Base-by-base conservation (phyloP, 2,329 filamentous ascomycete genomes). In the Paraphaeosphaeria sporulosa region DNA sequence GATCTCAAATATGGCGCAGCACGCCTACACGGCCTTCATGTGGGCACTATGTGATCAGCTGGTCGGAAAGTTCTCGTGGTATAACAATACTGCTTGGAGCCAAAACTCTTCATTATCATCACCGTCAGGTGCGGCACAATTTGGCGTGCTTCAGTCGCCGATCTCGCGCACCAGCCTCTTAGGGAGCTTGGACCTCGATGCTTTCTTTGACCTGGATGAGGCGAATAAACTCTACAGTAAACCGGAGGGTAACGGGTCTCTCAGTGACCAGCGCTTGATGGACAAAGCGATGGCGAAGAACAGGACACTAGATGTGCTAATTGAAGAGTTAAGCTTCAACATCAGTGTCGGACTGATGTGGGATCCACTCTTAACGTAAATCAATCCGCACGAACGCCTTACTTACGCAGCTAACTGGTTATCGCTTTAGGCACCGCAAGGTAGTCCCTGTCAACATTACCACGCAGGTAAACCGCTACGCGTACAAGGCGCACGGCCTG, bases 1-100 rank as follows among this genome's bases (percentile, higher is more conserved):
- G 15, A 36, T 49, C 10, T 57, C 63, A 47, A 47, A 69, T 42
- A 63, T 67, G 58, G 61, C 61, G 2, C 61, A 67, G 42, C 66
- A 67, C 36, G 59, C 64, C n/a, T 66, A 69, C 9, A 55, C 61
- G n/a, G 66, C 64, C 3, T 64, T 64, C 49, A 65, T 69, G 61
- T 63, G 57, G 63, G 61, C 54, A 2, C 48, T 67, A 4, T 54
- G 44, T 23, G 66, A 68, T 36, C 66, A 64, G 38, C 60, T 68
- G 1, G 57, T 68, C 2, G 64, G 64, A 2, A 64, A 63, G 23
- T 58, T 66, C 32, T 60, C 61, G 10, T 69, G 64, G 64, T 63
- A 59, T 17, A 32, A 34, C 17, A 30, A 61, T 21, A 57, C 44
- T 30, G 21, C 36, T 32, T 49, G 57, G 50, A 10, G 34, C 23